Evolutionary conservation across 257 asterid genomes (phyloP), one percentile per base, ranked within the genome.

Genomic region (Leptodermis oblonga): DNA sequence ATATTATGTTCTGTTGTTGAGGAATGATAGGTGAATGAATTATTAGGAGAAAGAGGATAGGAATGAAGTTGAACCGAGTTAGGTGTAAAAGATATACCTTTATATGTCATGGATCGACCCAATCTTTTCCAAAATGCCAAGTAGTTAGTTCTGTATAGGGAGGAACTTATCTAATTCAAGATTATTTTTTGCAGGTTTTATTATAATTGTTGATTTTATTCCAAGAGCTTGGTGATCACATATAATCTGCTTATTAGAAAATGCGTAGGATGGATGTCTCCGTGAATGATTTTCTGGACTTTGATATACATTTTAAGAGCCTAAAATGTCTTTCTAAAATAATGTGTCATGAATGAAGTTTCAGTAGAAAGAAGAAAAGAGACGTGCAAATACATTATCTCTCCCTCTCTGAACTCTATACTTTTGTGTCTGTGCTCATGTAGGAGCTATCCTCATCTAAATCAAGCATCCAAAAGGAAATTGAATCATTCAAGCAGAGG

Each of bases 391-490:
- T 20, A 25, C 31, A 26, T 8, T 28, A 17, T 17, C n/a, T 4
- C 9, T 37, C 18, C 20, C 9, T 22, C 25, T 60, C 65, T 59
- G 42, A 5, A 31, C 12, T 13, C 9, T 30, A 9, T 58, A 30
- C n/a, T 30, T 25, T 1, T 55, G 8, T 11, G 7, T 61, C 10
- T 62, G 14, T 65, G 22, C 51, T 15, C 28, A 61, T 74, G 64
- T 58, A 83, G 87, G 87, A 80, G 71, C 65, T 80, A 39, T 74
- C 87, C 25, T 77, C 81, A 22, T 69, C 70, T 14, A 83, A 83
- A 70, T 76, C 84, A 48, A 75, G 76, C 66, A 67, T 71, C 76
- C 81, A 83, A 73, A 82, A 83, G 68, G 84, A 83, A 72, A 51
- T 70, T 20, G 87, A 80, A 62, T 80, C 85, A 46, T 22, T 52